phyloP scores from a whole-genome alignment of 2,329 filamentous ascomycete genomes.

The Leptographium radiaticola region DNA sequence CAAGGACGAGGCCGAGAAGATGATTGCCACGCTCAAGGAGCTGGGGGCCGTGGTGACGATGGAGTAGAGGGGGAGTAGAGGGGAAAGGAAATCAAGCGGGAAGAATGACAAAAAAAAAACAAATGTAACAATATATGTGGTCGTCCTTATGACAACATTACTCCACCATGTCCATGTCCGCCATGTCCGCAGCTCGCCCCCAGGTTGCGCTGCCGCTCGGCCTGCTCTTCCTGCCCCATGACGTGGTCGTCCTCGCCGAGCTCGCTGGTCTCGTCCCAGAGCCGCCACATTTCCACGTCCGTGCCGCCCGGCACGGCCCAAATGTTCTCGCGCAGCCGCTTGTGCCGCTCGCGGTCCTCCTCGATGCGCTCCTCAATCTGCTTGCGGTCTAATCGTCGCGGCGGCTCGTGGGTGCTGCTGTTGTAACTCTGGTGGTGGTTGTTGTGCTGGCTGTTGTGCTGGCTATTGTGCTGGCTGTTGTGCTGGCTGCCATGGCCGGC shows the following conservation, averaged over 20 bases:
- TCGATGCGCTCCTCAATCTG: conserved; percentile 95
- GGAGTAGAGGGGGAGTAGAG: conserved; percentile 50
- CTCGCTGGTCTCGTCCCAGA: conserved; percentile 82
- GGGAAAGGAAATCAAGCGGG: not conserved
- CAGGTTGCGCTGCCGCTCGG: conserved; percentile 28
- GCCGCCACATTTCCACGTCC: conserved; percentile 59
- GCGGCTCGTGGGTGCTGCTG: not conserved
- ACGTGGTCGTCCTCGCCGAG: conserved; percentile 77
- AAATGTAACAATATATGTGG: not conserved
- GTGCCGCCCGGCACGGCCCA: conserved; percentile 68
- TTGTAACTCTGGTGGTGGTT: not conserved
- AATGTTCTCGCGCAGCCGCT: conserved; percentile 78
- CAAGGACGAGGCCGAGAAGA: conserved; percentile 99
- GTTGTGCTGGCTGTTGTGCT: too few relatives aligned
- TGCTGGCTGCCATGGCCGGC: not conserved
- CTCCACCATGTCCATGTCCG: too few relatives aligned
- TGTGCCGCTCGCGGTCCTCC: conserved; percentile 90
- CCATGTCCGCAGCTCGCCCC: conserved; percentile 25
- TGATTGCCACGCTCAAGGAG: conserved; percentile 83
- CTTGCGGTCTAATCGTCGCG: conserved; percentile 55
- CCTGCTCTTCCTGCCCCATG: conserved; percentile 59
- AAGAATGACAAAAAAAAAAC: not conserved
- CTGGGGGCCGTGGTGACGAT: conserved; percentile 80
- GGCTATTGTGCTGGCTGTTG: too few relatives aligned
- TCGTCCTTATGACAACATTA: too few relatives aligned